phyloP scores from a whole-genome alignment of 2,329 filamentous ascomycete genomes.

The Ceratocystis smalleyi region DNA sequence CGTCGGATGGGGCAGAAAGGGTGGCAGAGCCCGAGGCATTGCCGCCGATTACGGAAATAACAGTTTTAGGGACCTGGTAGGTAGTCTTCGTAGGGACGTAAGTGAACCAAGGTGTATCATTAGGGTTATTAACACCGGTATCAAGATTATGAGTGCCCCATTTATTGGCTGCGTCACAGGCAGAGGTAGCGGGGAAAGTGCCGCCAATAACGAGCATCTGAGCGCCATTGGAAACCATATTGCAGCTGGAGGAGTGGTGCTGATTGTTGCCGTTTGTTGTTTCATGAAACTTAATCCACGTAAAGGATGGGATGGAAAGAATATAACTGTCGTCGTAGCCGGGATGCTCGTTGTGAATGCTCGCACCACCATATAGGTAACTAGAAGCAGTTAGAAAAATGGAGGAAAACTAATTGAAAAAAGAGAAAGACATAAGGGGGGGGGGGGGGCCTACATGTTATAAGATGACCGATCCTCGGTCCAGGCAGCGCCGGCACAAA shows the following conservation, averaged over 20 bases:
- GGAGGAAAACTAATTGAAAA: background rate
- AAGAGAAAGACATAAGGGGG: conserved; percentile 6
- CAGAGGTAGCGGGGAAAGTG: conserved; percentile 33
- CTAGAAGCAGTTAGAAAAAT: conserved; percentile 23
- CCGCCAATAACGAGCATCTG: conserved; percentile 52
- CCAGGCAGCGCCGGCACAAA: conserved; percentile 47
- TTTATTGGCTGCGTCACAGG: conserved; percentile 37
- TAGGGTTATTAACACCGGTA: conserved; percentile 34
- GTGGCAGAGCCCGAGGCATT: conserved; percentile 38
- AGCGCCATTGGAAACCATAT: conserved; percentile 35
- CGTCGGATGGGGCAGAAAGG: conserved; percentile 31
- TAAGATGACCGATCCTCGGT: conserved; percentile 44
- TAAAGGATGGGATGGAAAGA: conserved; percentile 45
- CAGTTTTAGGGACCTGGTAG: conserved; percentile 38
- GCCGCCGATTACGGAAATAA: conserved; percentile 37
- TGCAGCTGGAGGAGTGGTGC: conserved; percentile 43
- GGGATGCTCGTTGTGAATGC: conserved; percentile 29
- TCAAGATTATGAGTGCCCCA: conserved; percentile 43
- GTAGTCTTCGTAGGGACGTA: conserved; percentile 34
- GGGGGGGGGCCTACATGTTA: conserved; percentile 39
- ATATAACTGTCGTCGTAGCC: conserved; percentile 50
- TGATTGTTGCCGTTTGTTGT: conserved; percentile 25
- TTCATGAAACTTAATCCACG: conserved; percentile 43
- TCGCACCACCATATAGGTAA: conserved; percentile 45
- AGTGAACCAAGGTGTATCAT: conserved; percentile 34